phyloP scores from a whole-genome alignment of 2,329 filamentous ascomycete species.

The Madurella mycetomatis region DNA sequence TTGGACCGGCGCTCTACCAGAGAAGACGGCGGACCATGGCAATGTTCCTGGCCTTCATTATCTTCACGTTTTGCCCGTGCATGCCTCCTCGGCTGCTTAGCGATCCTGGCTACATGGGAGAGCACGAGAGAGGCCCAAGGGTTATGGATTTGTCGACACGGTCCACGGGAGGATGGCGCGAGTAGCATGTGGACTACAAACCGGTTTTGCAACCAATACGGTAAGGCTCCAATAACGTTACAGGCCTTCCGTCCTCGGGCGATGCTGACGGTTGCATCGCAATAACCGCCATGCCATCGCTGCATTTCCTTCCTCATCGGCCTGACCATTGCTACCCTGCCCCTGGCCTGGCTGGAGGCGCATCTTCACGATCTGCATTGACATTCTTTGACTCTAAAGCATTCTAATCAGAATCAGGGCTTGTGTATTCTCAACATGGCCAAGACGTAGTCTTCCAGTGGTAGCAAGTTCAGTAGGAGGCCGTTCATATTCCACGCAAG shows the following conservation, averaged over 20 bases:
- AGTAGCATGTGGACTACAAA: constrained; percentile 70
- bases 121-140: constrained; percentile 52
- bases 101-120: constrained; percentile 50
- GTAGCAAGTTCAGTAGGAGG: constrained; percentile 57
- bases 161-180: constrained; percentile 53
- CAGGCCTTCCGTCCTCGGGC: background rate
- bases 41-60: constrained; percentile 55
- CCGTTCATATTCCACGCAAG: constrained; percentile 57
- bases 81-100: constrained; percentile 60
- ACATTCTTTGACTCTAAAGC: too few relatives aligned
- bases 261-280: background rate
- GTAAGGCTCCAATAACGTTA: constrained; percentile 34
- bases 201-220: constrained; percentile 71
- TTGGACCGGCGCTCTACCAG: constrained; percentile 49
- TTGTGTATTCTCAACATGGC: constrained; percentile 61
- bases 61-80: constrained; percentile 60
- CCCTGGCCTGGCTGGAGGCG: constrained; percentile 54
- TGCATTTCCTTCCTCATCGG: constrained; percentile 73
- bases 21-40: constrained; percentile 56
- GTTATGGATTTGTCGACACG: constrained; percentile 58
- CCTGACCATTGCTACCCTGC: constrained; percentile 62
- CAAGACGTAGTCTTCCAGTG: constrained; percentile 65
- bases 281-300: constrained; percentile 66
- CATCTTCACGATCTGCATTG: constrained; percentile 40
- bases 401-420: too few relatives aligned